These are phyloP conservation scores for Ophiocordyceps camponoti-saundersi DNA, from an alignment of 2,329 filamentous ascomycete species.

Conservation along the genomic window DNA sequence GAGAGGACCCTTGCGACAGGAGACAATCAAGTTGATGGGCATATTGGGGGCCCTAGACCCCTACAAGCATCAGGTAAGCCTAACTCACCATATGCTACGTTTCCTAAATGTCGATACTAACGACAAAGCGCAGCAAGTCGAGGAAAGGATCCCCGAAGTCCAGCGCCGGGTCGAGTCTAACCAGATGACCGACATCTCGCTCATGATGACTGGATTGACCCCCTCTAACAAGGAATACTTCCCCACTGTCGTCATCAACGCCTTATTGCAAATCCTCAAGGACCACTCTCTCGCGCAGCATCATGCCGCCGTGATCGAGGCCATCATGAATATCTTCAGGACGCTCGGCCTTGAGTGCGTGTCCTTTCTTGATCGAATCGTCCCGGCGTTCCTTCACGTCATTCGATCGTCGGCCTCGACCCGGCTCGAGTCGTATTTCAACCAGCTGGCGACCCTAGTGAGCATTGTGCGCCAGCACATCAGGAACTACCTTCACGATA, in stretches of 20 bases:
- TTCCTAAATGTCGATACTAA: slow-evolving; percentile 1
- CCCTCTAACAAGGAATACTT: slow-evolving; percentile 98
- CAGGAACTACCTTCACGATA: slow-evolving; percentile 71
- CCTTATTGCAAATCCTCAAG: slow-evolving; percentile 78
- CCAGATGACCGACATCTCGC: slow-evolving; percentile 75
- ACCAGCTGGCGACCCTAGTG: slow-evolving; percentile 82
- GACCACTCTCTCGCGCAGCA: slow-evolving; percentile 81
- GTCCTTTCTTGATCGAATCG: slow-evolving; percentile 81
- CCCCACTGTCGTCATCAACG: slow-evolving; percentile 93
- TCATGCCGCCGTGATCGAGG: slow-evolving; percentile 87
- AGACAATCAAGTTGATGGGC: slow-evolving; percentile 92
- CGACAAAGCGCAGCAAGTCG: slow-evolving; percentile 42
- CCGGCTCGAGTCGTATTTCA: slow-evolving; percentile 90
- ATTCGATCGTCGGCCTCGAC: slow-evolving; percentile 66
- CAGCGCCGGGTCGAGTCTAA: slow-evolving; percentile 47
- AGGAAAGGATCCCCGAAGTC: slow-evolving; percentile 72
- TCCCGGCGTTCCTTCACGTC: slow-evolving; percentile 82
- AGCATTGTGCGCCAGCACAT: slow-evolving; percentile 95
- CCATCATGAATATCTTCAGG: slow-evolving; percentile 97
- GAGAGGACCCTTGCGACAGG: slow-evolving; percentile 67
- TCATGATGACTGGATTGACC: slow-evolving; percentile 95
- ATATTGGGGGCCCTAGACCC: slow-evolving; percentile 90
- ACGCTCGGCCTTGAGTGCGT: slow-evolving; percentile 93
- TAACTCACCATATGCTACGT: background rate
- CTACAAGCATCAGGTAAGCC: slow-evolving; percentile 66